Conservation (phyloP, 345 rosid species). For the Draba incana region DNA sequence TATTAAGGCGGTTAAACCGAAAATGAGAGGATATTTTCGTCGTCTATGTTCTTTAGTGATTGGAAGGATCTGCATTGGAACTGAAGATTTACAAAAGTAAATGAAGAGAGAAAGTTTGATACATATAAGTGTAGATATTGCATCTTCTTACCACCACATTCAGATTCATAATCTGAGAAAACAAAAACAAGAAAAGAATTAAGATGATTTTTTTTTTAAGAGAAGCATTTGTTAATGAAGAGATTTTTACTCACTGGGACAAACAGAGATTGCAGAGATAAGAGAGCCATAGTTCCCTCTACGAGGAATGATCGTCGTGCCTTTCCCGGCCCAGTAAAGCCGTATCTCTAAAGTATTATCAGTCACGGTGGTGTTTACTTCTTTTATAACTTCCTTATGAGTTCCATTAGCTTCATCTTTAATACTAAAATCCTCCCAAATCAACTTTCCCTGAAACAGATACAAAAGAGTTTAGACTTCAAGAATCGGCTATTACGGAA, state of each 20-base stretch:
- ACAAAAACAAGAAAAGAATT: conserved; percentile 12
- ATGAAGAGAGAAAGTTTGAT: neutral
- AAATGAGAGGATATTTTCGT: conserved; percentile 22
- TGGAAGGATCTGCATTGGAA: conserved; percentile 20
- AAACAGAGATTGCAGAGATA: conserved; percentile 64
- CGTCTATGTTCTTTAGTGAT: conserved; percentile 13
- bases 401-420: conserved; percentile 51
- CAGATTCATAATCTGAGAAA: conserved; percentile 38
- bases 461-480: neutral
- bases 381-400: conserved; percentile 40
- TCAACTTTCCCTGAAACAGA: conserved; percentile 46
- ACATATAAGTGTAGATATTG: neutral
- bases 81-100: conserved; percentile 5
- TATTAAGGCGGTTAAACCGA: conserved; percentile 43
- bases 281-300: conserved; percentile 67
- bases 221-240: neutral
- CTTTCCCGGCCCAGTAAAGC: conserved; percentile 73
- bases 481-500: neutral
- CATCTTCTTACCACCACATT: conserved; percentile 41
- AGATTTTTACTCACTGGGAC: conserved; percentile 40
- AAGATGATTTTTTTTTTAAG: neutral
- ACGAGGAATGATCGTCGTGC: conserved; percentile 54
- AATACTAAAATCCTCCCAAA: conserved; percentile 58
- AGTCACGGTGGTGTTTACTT: conserved; percentile 44
- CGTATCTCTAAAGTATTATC: conserved; percentile 55